Conservation (phyloP, 441 rosid genomes). For the Euphorbia corollata region DNA sequence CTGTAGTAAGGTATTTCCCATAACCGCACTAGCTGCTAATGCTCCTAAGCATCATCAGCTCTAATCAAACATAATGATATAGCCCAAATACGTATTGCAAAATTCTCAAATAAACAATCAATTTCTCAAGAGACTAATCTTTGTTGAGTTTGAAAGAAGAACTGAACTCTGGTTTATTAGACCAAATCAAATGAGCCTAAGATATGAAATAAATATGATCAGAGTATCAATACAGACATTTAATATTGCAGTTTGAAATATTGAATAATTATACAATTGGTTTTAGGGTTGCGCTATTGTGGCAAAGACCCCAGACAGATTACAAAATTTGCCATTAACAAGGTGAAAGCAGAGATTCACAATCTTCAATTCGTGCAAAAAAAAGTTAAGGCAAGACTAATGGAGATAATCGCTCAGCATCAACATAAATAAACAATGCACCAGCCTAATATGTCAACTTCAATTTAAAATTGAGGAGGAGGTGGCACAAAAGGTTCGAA, state of each 20-base stretch:
- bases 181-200: background rate
- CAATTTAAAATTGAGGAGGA: background rate
- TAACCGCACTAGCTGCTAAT: background rate
- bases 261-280: background rate
- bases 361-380: background rate
- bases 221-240: background rate
- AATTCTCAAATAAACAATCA: background rate
- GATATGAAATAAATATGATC: background rate
- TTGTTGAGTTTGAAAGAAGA: background rate
- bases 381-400: slow-evolving; percentile 6
- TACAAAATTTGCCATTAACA: slow-evolving; percentile 10
- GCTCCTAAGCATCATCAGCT: background rate
- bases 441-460: background rate
- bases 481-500: background rate
- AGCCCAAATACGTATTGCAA: too few relatives aligned
- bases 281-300: background rate
- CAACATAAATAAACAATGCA: background rate
- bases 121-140: background rate
- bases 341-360: background rate
- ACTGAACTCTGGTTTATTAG: background rate
- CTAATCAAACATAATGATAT: background rate
- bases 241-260: background rate
- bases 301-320: slow-evolving; percentile 1
- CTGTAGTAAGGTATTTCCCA: background rate
- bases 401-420: background rate